A percentile compares a stretch with the other conserved stretches of the same genome.
Evolutionary conservation across 2,329 filamentous ascomycete species (phyloP).

Genomic region (Apiospora pterosperma): DNA sequence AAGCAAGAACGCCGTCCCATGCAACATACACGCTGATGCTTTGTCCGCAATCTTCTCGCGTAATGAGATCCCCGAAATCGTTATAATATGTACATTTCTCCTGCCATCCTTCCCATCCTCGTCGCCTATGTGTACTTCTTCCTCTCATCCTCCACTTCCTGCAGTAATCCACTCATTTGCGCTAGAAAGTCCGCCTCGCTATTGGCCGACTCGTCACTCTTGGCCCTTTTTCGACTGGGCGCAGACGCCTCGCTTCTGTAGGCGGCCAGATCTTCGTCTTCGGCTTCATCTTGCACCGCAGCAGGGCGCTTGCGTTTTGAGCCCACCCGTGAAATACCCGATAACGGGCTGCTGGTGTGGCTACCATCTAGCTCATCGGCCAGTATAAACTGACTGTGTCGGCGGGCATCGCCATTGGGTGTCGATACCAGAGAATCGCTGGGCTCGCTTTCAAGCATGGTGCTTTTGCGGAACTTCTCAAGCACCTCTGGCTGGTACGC

Average conservation of each 20-base stretch:
- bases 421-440: neutral
- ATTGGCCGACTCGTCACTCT: constrained; percentile 14
- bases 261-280: constrained; percentile 16
- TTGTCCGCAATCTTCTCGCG: neutral
- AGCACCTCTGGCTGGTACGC: constrained; percentile 48
- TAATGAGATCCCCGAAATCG: neutral
- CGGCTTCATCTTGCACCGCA: neutral
- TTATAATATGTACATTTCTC: neutral
- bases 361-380: neutral
- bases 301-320: constrained; percentile 23
- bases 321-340: constrained; percentile 10
- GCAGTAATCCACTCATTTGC: constrained; percentile 22
- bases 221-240: constrained; percentile 19
- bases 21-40: constrained; percentile 5
- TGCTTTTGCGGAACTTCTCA: constrained; percentile 31
- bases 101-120: neutral
- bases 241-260: constrained; percentile 18
- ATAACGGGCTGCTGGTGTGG: constrained; percentile 17
- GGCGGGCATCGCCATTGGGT: neutral
- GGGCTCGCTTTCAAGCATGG: neutral
- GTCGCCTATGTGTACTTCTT: neutral
- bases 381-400: neutral
- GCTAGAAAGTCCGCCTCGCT: constrained; percentile 21
- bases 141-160: constrained; percentile 16
- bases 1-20: constrained; percentile 9